A percentile compares a stretch with the other conserved stretches of the same genome.
phyloP scores from a whole-genome alignment of 805 yeast species.

The Zygosaccharomyces bisporus region DNA sequence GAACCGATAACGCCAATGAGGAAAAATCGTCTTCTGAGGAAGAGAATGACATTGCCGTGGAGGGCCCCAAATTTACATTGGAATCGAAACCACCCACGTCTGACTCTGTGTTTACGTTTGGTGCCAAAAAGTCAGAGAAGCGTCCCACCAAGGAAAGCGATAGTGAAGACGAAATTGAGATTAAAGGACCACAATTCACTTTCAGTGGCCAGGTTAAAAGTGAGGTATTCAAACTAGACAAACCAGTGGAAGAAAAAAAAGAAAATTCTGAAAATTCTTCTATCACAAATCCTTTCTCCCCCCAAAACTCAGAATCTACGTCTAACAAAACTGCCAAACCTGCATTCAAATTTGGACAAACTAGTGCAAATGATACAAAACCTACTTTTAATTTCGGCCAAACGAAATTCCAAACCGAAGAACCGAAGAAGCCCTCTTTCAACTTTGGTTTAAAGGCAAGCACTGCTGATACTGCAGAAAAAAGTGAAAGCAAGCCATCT shows the following conservation, averaged over 20 bases:
- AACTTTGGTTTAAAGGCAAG: slow-evolving; percentile 10
- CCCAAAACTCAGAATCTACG: not conserved
- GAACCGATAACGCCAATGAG: slow-evolving; percentile 11
- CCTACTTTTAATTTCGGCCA: slow-evolving; percentile 31
- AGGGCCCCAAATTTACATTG: slow-evolving; percentile 67
- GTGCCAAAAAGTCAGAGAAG: slow-evolving; percentile 24
- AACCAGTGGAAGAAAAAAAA: slow-evolving; percentile 10
- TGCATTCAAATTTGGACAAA: slow-evolving; percentile 7
- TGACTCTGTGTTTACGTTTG: slow-evolving; percentile 49
- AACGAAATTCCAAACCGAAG: slow-evolving; percentile 9
- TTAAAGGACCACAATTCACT: slow-evolving; percentile 42
- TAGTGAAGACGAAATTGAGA: slow-evolving; percentile 31
- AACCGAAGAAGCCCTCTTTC: slow-evolving; percentile 10
- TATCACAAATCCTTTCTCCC: slow-evolving; percentile 1
- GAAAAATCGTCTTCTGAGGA: slow-evolving; percentile 41
- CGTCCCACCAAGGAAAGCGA: slow-evolving; percentile 29
- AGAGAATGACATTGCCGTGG: slow-evolving; percentile 60
- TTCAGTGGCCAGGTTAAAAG: slow-evolving; percentile 36
- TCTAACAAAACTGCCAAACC: not conserved
- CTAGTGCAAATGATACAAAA: slow-evolving; percentile 12
- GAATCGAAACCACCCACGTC: slow-evolving; percentile 46
- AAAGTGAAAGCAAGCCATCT: slow-evolving; percentile 9
- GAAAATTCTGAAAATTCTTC: not conserved
- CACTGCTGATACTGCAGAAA: slow-evolving; percentile 4
- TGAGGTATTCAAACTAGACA: slow-evolving; percentile 36